Evolutionary conservation across 2,329 filamentous ascomycete genomes (phyloP).

Genomic region (Botrytis porri): DNA sequence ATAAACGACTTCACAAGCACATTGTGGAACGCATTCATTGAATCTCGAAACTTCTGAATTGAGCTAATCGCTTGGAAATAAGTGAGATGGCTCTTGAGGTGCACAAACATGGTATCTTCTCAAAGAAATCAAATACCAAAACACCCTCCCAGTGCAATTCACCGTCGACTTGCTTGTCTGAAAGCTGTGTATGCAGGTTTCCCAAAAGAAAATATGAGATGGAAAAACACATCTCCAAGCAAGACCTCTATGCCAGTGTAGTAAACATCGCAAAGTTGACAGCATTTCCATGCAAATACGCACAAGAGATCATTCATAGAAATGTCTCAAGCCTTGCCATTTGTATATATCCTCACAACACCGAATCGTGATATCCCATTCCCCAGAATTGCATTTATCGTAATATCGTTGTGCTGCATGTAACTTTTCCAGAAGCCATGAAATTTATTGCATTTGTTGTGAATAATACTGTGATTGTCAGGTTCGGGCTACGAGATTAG

Average conservation of each 20-base stretch:
- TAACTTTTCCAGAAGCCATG: neutral
- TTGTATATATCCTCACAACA: neutral
- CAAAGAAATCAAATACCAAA: constrained; percentile 9
- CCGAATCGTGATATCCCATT: constrained; percentile 11
- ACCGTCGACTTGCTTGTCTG: neutral
- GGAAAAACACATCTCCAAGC: constrained; percentile 2
- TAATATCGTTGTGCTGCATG: constrained; percentile 8
- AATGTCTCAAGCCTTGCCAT: neutral
- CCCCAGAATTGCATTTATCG: constrained; percentile 8
- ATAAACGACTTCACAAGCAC: neutral
- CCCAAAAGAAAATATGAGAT: constrained; percentile 5
- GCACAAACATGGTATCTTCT: constrained; percentile 9
- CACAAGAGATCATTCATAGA: neutral
- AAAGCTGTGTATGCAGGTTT: constrained; percentile 1
- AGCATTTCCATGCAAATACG: neutral
- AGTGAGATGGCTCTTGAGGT: neutral
- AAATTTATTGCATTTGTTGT: constrained; percentile 7
- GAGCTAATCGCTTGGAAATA: constrained; percentile 6
- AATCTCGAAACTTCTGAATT: constrained; percentile 13
- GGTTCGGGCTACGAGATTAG: constrained; percentile 11
- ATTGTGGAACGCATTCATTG: neutral
- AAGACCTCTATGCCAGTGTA: constrained; percentile 6
- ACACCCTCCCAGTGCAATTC: neutral
- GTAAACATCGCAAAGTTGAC: constrained; percentile 11
- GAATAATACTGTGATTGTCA: neutral